Percentiles rank a stretch among this genome's conserved stretches.
These are phyloP conservation scores for Russula olivacea DNA, from an alignment of 768 basidiomycete genomes.

Conservation along the genomic window DNA sequence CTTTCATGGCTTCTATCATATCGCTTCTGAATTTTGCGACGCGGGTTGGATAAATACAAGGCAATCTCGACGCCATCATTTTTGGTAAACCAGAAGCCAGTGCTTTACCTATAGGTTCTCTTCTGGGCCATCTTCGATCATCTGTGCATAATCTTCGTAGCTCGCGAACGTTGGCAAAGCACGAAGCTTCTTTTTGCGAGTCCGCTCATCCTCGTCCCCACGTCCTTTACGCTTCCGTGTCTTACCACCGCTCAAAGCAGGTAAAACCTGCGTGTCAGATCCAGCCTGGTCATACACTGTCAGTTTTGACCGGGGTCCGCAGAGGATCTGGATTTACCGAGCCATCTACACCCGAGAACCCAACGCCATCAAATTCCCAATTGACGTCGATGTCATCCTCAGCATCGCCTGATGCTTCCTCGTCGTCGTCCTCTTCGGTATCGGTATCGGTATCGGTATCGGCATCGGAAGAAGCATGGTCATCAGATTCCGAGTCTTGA, in stretches of 20 bases:
- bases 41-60: not conserved
- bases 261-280: constrained; percentile 48
- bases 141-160: constrained; percentile 78
- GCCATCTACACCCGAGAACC: constrained; percentile 64
- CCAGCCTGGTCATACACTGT: constrained; percentile 57
- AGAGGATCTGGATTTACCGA: constrained; percentile 48
- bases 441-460: constrained; percentile 6
- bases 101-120: constrained; percentile 46
- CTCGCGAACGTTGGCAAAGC: constrained; percentile 77
- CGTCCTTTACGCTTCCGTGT: constrained; percentile 42
- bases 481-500: constrained; percentile 32
- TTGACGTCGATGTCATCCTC: constrained; percentile 29
- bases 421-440: constrained; percentile 26
- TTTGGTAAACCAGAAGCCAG: not conserved
- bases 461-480: constrained; percentile 32
- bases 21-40: not conserved
- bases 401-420: constrained; percentile 25
- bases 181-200: constrained; percentile 61
- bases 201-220: constrained; percentile 35
- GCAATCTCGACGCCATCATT: not conserved
- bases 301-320: constrained; percentile 48
- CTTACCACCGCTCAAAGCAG: constrained; percentile 39
- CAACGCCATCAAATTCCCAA: constrained; percentile 29
- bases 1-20: not conserved
- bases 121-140: constrained; percentile 77